phyloP scores from a whole-genome alignment of 305 asterid genomes.

The Solanum hybrid region DNA sequence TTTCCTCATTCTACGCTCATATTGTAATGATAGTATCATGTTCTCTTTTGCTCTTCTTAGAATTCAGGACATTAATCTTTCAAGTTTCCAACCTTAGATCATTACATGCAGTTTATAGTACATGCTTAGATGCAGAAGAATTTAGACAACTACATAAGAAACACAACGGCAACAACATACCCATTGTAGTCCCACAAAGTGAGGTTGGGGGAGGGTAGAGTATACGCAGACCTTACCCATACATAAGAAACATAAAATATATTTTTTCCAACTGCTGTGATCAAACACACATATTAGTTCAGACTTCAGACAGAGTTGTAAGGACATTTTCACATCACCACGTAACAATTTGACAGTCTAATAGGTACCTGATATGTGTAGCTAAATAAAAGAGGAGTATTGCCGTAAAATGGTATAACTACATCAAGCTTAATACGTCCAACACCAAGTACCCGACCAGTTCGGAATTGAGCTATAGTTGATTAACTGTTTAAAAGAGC shows the following conservation, averaged over 20 bases:
- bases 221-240: neutral
- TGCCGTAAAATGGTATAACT: neutral
- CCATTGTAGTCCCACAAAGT: neutral
- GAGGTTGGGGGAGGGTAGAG: neutral
- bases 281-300: neutral
- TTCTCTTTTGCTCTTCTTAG: neutral
- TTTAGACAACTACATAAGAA: neutral
- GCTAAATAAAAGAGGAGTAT: neutral
- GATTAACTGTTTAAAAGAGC: neutral
- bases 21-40: neutral
- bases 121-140: neutral
- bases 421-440: neutral
- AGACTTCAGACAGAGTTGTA: neutral
- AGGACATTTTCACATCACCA: neutral
- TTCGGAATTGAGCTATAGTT: neutral
- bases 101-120: neutral
- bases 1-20: neutral
- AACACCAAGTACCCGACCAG: neutral
- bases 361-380: neutral
- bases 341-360: neutral
- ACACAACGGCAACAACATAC: neutral
- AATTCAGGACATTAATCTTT: neutral
- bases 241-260: neutral
- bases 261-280: neutral
- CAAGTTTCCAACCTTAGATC: neutral